Base-by-base conservation (phyloP, 805 yeast species). In the Pichia cephalocereana region DNA sequence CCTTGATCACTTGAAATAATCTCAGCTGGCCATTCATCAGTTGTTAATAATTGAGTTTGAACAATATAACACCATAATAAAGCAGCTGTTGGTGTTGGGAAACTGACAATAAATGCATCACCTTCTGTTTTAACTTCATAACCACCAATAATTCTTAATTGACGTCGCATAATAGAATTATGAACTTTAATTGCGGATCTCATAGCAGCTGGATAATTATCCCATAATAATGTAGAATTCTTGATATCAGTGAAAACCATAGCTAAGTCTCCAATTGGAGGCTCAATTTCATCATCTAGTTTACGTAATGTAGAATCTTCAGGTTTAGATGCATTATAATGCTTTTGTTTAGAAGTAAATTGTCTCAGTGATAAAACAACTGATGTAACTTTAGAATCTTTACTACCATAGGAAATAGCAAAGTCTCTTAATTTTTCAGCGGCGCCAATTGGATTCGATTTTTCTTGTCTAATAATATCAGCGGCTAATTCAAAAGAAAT, bases 91-190 rank as follows among this genome's bases (percentile, higher is more conserved):
- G 96, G 91, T 0, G 96, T 83, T 0, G 96, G 96, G 65, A 93
- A 93, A 12, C 97, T 87, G 14, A 93, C 97, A 87, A 93, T 90
- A 58, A 93, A 93, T 0, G 99, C 96, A 72, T 93, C 99, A 61
- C 99, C 99, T 79, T 93, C 99, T 2, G 97, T 93, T 64, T 93
- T 93, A 28, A 93, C 99, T 64, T 93, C 99, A 63, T 93, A 93
- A 2, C 99, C 99, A 36, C 98, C 97, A 61, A 86, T 87, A 43
- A 90, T 82, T 56, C 96, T 77, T 53, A 93, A 69, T 56, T 88
- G 95, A 44, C 98, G 77, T 60, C 99, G 80, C 99, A 93, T 93
- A 31, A 93, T 78, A 23, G 86, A 78, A 62, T 93, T 93, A 66
- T 93, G 99, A 5, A 87, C 84, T 66, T 89, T 88, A 60, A 93